Evolutionary conservation across 1,139 yeast species (phyloP).

Genomic region (Lodderomyces jiufengensis): DNA sequence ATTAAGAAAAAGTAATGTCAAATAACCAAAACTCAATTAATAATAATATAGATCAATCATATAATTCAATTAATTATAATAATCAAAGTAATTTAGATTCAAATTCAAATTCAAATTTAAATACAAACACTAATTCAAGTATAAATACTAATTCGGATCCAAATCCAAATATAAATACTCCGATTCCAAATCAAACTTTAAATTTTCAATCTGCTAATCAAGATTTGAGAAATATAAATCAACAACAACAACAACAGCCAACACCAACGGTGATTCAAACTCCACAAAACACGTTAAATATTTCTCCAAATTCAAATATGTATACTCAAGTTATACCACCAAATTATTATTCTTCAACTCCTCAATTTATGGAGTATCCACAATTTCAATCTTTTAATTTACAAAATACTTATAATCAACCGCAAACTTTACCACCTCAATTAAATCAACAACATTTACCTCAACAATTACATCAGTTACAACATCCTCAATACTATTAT

Average conservation of each 20-base stretch:
- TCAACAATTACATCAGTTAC: slow-evolving; percentile 1
- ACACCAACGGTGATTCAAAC: slow-evolving; percentile 4
- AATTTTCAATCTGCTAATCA: too few relatives aligned
- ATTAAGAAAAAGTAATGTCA: slow-evolving; percentile 8
- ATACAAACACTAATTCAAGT: too few relatives aligned
- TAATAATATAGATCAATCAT: slow-evolving; percentile 1
- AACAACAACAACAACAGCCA: slow-evolving; percentile 1
- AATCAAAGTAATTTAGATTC: slow-evolving; percentile 2
- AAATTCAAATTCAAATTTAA: background rate
- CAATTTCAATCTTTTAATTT: slow-evolving; percentile 5
- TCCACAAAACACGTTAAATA: too few relatives aligned
- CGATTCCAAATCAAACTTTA: too few relatives aligned
- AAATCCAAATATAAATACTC: background rate
- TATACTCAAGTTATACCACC: slow-evolving; percentile 2
- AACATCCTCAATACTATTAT: slow-evolving; percentile 1
- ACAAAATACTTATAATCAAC: slow-evolving; percentile 5
- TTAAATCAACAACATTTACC: slow-evolving; percentile 4
- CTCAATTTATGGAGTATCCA: slow-evolving; percentile 8
- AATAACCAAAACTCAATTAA: slow-evolving; percentile 8
- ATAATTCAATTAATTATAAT: background rate
- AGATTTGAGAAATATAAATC: too few relatives aligned
- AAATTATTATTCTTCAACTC: slow-evolving; percentile 4
- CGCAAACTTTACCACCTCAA: slow-evolving; percentile 3
- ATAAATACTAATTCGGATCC: too few relatives aligned
- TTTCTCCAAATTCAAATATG: too few relatives aligned